Evolutionary conservation across 371 early-diverging fungal genomes (phyloP), one percentile per base, ranked within the genome.

Genomic region (Mucor lusitanicus): DNA sequence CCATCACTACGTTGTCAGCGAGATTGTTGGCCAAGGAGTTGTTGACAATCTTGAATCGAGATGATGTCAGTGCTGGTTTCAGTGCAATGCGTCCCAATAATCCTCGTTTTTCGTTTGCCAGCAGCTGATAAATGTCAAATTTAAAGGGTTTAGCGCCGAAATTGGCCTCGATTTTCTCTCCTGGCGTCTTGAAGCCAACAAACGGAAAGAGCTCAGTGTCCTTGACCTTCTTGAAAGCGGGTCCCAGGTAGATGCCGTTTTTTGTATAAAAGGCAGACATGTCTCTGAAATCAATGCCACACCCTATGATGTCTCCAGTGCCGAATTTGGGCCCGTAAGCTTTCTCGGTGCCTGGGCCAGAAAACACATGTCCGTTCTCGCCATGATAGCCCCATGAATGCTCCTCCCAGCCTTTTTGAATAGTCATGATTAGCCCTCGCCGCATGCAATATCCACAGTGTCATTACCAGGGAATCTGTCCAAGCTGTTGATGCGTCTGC

Each of bases 281-380:
- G 54, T 82, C 84, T 40, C 81, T 67, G 76, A 96, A 95, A 78
- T 98, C 93, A 39, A 99, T 75, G 15, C 96, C 90, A 71, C 98
- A 98, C 3, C 99, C 99, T 54, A 97, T 88, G 0, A 90, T 85
- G 75, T 99, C 99, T 12, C 95, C 95, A 1, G 95, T 96, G 19
- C 91, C 90, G 69, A 90, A 99, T 3, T 83, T 85, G 3, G 98
- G 98, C 0, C 98, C 98, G 68, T 91, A 98, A 3, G 81, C 69
- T 23, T 87, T 77, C 30, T 97, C 98, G 21, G 82, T 88, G 5
- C 94, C 94, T 9, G 89, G 85, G 40, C 92, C 91, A 63, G 83
- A 79, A 71, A 97, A 96, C 39, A 80, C 67, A 57, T 91, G 76
- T 12, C 99, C 99, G 74, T 98, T 97, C 76, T 96, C 97, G 25